Evolutionary conservation across 371 early-diverging fungal genomes (phyloP).

Genomic region (Actinomortierella ambigua): DNA sequence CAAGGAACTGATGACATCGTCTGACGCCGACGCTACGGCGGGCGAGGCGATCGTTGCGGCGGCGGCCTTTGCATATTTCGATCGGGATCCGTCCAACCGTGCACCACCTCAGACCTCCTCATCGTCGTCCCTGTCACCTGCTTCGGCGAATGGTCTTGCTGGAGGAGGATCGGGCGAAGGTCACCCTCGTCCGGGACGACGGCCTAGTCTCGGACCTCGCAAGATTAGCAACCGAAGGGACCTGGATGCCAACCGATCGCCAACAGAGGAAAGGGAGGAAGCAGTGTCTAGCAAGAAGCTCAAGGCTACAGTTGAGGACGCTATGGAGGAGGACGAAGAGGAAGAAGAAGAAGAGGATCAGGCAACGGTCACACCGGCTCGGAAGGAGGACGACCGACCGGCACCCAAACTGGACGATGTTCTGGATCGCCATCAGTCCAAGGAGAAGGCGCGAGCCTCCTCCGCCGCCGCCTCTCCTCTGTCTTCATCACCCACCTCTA

Average conservation of each 20-base stretch:
- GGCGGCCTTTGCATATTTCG: constrained; percentile 25
- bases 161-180: too few species aligned
- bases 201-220: constrained; percentile 36
- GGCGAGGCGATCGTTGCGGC: constrained; percentile 30
- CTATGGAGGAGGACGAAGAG: background rate
- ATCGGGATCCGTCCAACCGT: background rate
- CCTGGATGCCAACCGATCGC: background rate
- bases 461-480: too few species aligned
- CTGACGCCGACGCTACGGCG: constrained; percentile 28
- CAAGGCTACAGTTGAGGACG: background rate
- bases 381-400: too few species aligned
- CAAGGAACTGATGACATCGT: background rate
- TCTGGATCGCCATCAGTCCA: too few species aligned
- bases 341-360: background rate
- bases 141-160: too few species aligned
- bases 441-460: too few species aligned
- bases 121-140: too few species aligned
- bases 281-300: background rate
- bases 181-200: background rate
- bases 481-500: background rate
- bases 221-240: constrained; percentile 32
- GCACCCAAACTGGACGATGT: too few species aligned
- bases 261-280: background rate
- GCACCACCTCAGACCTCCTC: too few species aligned
- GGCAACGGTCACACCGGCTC: background rate